A percentile compares a stretch with the other conserved stretches of the same genome.
These are phyloP conservation scores for Solanum aculeatissimum DNA, from an alignment of 305 asterid species.

Conservation along the genomic window DNA sequence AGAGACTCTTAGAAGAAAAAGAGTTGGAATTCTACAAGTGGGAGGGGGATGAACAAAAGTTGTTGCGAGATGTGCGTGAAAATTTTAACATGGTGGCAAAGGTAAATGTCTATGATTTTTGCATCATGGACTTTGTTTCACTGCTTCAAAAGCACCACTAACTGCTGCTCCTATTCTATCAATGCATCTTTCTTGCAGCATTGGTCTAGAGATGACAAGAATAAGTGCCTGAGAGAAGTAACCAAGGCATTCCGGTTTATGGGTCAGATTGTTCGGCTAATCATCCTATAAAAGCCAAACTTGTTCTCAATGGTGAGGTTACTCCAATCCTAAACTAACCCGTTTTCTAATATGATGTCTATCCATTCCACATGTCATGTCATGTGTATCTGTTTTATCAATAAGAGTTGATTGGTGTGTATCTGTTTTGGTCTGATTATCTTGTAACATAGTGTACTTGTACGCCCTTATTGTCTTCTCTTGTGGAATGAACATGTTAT, in stretches of 20 bases:
- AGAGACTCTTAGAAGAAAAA: constrained; percentile 45
- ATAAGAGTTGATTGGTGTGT: not conserved
- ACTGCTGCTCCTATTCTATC: not conserved
- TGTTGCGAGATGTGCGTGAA: constrained; percentile 58
- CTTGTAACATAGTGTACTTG: not conserved
- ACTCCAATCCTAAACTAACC: not conserved
- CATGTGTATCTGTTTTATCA: not conserved
- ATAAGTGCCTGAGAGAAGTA: constrained; percentile 68
- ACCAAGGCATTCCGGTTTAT: constrained; percentile 74
- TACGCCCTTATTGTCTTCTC: not conserved
- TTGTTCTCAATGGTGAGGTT: not conserved
- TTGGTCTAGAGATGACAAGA: constrained; percentile 79
- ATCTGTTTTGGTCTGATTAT: not conserved
- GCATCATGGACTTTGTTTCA: not conserved
- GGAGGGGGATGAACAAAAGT: constrained; percentile 66
- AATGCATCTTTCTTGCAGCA: constrained; percentile 32
- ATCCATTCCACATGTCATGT: not conserved
- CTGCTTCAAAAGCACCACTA: not conserved
- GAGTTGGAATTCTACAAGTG: constrained; percentile 60
- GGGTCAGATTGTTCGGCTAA: constrained; percentile 79
- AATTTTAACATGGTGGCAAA: constrained; percentile 75
- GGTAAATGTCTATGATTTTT: constrained; percentile 25
- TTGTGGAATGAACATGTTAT: not conserved
- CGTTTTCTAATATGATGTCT: not conserved
- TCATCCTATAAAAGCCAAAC: constrained; percentile 32